These are phyloP conservation scores for Allium fistulosum DNA, from an alignment of 106 monocot species.

Conservation along the genomic window DNA sequence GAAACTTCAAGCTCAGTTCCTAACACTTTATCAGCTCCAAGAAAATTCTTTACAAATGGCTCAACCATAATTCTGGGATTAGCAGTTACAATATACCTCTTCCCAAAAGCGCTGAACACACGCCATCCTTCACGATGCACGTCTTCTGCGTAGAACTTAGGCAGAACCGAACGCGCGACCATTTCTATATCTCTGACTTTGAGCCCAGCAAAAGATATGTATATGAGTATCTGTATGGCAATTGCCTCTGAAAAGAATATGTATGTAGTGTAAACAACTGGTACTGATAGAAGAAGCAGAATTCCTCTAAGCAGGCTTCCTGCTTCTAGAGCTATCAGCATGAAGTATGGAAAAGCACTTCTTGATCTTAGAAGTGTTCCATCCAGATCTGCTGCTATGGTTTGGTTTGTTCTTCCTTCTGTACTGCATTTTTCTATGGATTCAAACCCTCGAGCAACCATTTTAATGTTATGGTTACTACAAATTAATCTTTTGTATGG, in stretches of 20 bases:
- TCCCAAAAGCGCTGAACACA: conserved; percentile 44
- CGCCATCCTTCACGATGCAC: conserved; percentile 71
- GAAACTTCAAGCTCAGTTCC: conserved; percentile 68
- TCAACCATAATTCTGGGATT: conserved; percentile 80
- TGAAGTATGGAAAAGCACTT: conserved; percentile 79
- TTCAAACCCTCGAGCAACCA: conserved; percentile 13
- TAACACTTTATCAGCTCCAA: conserved; percentile 62
- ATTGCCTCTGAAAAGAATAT: conserved; percentile 44
- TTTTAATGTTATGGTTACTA: not conserved
- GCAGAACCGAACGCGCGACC: conserved; percentile 73
- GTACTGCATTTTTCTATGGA: conserved; percentile 40
- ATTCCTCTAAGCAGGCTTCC: conserved; percentile 53
- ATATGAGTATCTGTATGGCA: conserved; percentile 40
- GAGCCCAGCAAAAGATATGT: conserved; percentile 61
- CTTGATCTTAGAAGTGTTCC: conserved; percentile 59
- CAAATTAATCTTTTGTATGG: not conserved
- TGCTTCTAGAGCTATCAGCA: conserved; percentile 82
- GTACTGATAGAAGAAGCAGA: conserved; percentile 37
- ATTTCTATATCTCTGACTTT: conserved; percentile 47
- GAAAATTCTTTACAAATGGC: conserved; percentile 56
- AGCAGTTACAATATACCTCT: conserved; percentile 46
- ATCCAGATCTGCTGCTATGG: conserved; percentile 67
- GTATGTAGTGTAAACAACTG: conserved; percentile 40
- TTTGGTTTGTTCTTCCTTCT: conserved; percentile 26
- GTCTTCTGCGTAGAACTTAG: conserved; percentile 79